Conservation (phyloP, 2,329 filamentous ascomycete genomes). For the Fusarium aywerte region DNA sequence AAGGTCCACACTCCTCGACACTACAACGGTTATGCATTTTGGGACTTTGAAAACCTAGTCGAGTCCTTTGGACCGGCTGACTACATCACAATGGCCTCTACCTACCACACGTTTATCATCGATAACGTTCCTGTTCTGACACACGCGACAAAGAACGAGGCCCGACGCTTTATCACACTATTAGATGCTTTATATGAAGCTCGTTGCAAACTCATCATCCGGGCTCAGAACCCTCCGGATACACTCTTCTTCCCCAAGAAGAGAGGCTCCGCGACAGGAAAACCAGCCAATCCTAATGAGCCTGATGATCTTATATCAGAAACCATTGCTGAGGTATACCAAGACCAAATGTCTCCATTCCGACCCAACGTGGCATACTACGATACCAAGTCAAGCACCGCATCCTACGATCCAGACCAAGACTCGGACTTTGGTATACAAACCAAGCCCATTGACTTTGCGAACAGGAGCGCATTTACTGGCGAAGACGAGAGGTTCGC, state of each 20-base stretch:
- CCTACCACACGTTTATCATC: conserved; percentile 81
- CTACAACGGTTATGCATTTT: conserved; percentile 67
- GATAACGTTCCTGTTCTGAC: conserved; percentile 75
- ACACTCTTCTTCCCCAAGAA: conserved; percentile 80
- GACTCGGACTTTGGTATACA: conserved; percentile 65
- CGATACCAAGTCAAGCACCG: conserved; percentile 56
- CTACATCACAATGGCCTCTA: conserved; percentile 83
- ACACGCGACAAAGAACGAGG: conserved; percentile 79
- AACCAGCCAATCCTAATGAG: conserved; percentile 27
- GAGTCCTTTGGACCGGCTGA: conserved; percentile 79
- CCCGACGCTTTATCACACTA: conserved; percentile 81
- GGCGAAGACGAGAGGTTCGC: conserved; percentile 86
- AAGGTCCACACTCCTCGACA: conserved; percentile 68
- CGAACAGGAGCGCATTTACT: conserved; percentile 73
- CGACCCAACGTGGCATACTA: conserved; percentile 81
- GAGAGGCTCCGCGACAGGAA: conserved; percentile 35
- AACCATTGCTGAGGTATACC: conserved; percentile 74
- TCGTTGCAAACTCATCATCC: conserved; percentile 78
- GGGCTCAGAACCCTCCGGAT: conserved; percentile 75
- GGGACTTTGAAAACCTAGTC: conserved; percentile 76
- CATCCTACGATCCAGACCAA: conserved; percentile 66
- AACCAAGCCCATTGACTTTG: conserved; percentile 68
- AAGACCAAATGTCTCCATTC: conserved; percentile 81
- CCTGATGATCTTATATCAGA: conserved; percentile 56
- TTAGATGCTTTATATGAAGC: conserved; percentile 85